These are phyloP conservation scores for Lipomyces oligophaga DNA, from an alignment of 805 yeast species.

Conservation along the genomic window DNA sequence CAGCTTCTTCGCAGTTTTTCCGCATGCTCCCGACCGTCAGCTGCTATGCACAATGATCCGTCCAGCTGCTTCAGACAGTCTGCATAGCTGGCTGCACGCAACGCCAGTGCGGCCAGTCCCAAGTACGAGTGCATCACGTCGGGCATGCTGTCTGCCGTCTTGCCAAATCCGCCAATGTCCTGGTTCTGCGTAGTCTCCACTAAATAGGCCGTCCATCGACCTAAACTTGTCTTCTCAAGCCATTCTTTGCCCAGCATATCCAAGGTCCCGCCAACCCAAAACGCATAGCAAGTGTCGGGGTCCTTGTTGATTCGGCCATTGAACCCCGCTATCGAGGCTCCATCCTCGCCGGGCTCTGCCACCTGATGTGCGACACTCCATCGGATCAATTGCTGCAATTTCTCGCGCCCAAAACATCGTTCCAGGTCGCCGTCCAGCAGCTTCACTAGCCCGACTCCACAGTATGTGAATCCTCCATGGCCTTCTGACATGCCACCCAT, in stretches of 20 bases:
- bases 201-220: conserved; percentile 8
- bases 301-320: conserved; percentile 95
- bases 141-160: conserved; percentile 24
- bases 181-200: conserved; percentile 19
- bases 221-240: conserved; percentile 1
- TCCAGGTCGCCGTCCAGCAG: conserved; percentile 34
- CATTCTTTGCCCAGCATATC: conserved; percentile 12
- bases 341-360: not conserved
- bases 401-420: not conserved
- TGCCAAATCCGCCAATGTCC: conserved; percentile 28
- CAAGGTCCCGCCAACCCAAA: conserved; percentile 69
- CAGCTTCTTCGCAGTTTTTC: conserved; percentile 12
- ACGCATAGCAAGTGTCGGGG: conserved; percentile 96
- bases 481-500: conserved; percentile 50
- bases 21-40: conserved; percentile 2
- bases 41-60: conserved; percentile 13
- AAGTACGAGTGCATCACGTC: conserved; percentile 31
- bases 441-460: conserved; percentile 65
- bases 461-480: conserved; percentile 84
- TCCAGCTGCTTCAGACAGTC: conserved; percentile 14
- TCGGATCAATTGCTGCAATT: conserved; percentile 6
- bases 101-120: conserved; percentile 25
- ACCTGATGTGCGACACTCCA: conserved; percentile 24
- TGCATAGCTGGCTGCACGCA: conserved; percentile 9
- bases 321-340: conserved; percentile 19